Evolutionary conservation across 2,329 filamentous ascomycete species (phyloP).

Genomic region (Xylaria digitata): DNA sequence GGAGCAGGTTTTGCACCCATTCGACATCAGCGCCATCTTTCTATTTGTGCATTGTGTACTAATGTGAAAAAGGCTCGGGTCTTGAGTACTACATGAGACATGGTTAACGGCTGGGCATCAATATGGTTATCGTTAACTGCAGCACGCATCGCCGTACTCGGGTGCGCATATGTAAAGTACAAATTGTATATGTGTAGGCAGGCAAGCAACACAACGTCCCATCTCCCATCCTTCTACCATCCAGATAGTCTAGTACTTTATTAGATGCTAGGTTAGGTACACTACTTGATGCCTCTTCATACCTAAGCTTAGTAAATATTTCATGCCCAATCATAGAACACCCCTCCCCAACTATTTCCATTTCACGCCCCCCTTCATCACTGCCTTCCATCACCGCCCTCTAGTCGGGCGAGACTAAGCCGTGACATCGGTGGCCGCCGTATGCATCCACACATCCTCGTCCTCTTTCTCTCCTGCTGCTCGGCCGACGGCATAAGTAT

Average conservation of each 20-base stretch:
- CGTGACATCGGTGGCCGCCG: not conserved
- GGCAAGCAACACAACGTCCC: not conserved
- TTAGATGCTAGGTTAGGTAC: too few species aligned
- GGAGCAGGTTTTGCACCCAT: not conserved
- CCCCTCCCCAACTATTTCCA: not conserved
- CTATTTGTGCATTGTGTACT: not conserved
- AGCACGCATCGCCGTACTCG: too few species aligned
- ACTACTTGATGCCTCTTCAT: not conserved
- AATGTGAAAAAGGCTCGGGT: not conserved
- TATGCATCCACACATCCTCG: not conserved
- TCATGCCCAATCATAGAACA: constrained; percentile 20
- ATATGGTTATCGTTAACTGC: not conserved
- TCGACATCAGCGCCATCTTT: not conserved
- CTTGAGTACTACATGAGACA: constrained; percentile 17
- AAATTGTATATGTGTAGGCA: not conserved
- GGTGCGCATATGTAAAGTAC: not conserved
- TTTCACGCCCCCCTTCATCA: not conserved
- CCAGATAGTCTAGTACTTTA: too few species aligned
- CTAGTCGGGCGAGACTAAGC: constrained; percentile 18
- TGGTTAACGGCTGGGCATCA: constrained; percentile 32
- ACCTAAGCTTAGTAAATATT: not conserved
- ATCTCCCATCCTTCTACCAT: too few species aligned
- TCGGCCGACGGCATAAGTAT: constrained; percentile 7
- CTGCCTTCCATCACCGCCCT: too few species aligned
- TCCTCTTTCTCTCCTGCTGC: not conserved